Base-by-base conservation (phyloP, 495 filamentous ascomycete species). In the Parathielavia appendiculata region DNA sequence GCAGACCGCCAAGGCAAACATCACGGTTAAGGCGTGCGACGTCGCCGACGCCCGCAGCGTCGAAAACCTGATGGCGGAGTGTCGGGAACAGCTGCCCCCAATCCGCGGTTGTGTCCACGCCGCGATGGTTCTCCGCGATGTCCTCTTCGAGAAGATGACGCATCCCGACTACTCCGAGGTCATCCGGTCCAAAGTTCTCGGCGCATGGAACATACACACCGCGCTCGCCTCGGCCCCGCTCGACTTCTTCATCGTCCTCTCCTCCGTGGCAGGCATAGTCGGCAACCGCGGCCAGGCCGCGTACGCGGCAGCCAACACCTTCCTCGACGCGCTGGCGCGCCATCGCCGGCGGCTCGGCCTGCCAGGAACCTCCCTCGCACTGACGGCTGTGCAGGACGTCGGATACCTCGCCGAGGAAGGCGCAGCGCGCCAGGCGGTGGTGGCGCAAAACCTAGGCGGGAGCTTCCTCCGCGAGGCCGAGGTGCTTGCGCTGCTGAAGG, bases 181-280 rank as follows among this genome's bases (percentile, higher is more conserved):
- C 44, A 77, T 79, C 20, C 68, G 73, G 50, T 78, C 81, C 32
- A 86, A 85, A 65, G 79, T 85, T 1, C 64, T 77, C 23, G 82
- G 79, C 11, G 70, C 74, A 10, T 76, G 78, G 77, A 80, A 86
- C 65, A 70, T 88, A 49, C 84, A 88, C 65, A 66, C 79, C 39
- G 60, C 66, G 3, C 74, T 87, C 22, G 72, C 62, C 12, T 61
- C 65, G 54, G 48, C 68, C 5, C 70, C 77, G 9, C 76, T 88
- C 0, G 86, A 88, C 64, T 89, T 89, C 74, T 88, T 88, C 69
- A 69, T 87, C 23, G 75, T 76, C 39, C 77, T 87, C 36, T 85
- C 83, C 6, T 89, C 86, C 5, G 72, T 83, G 8, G 74, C 82
- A 14, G 83, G 80, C 38, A 71, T 79, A 8, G 73, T 86, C 34